These are phyloP conservation scores for Globisporangium heterothallicum DNA, from an alignment of 352 stramenopile species.

Conservation along the genomic window DNA sequence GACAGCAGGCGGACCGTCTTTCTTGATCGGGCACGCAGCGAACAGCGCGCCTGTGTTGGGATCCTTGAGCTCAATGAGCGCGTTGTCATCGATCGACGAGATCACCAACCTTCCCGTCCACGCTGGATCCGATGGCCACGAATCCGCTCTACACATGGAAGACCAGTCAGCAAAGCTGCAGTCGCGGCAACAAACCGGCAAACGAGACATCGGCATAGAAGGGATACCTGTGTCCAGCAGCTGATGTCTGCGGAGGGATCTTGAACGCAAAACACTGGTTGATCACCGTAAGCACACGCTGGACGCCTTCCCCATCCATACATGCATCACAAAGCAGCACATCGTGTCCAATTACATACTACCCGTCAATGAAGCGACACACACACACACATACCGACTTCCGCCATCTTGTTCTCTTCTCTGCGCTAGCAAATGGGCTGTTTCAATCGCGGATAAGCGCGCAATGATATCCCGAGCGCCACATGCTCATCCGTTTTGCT, in stretches of 20 bases:
- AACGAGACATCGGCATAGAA: background rate
- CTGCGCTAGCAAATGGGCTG: background rate
- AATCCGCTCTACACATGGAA: constrained; percentile 68
- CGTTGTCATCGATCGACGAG: constrained; percentile 48
- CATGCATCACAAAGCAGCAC: background rate
- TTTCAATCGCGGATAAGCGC: no score
- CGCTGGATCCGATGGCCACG: constrained; percentile 50
- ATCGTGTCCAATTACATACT: background rate
- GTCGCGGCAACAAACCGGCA: background rate
- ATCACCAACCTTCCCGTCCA: constrained; percentile 66
- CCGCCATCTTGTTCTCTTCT: background rate
- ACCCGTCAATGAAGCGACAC: background rate
- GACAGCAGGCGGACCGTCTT: constrained; percentile 45
- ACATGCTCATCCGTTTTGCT: background rate
- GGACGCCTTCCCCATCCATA: constrained; percentile 23
- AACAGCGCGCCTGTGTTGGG: constrained; percentile 47
- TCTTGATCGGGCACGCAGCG: constrained; percentile 55
- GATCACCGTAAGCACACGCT: constrained; percentile 57
- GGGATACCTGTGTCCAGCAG: constrained; percentile 44
- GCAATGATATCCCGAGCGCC: background rate
- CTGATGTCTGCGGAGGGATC: constrained; percentile 57
- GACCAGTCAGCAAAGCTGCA: background rate
- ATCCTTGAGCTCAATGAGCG: constrained; percentile 59
- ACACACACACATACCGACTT: constrained; percentile 1
- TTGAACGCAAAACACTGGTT: constrained; percentile 71